phyloP scores from a whole-genome alignment of 305 asterid species.

The Striga hermonthica region DNA sequence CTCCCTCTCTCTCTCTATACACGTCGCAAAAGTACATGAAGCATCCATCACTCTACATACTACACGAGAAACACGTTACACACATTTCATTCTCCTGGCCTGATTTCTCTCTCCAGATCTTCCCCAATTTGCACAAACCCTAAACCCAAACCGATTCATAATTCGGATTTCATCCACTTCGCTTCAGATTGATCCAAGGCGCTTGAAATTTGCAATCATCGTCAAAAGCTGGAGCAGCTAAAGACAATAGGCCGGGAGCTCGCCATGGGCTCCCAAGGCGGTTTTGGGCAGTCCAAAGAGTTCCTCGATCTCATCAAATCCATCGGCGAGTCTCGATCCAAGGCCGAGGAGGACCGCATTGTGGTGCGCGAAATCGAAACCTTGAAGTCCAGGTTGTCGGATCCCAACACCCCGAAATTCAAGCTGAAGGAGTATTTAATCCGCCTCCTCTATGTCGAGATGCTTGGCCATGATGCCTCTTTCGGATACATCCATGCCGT shows the following conservation, averaged over 20 bases:
- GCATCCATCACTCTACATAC: too few relatives aligned
- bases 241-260: slow-evolving; percentile 97
- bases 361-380: slow-evolving; percentile 78
- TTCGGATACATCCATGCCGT: slow-evolving; percentile 97
- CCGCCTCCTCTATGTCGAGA: slow-evolving; percentile 82
- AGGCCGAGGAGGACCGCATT: slow-evolving; percentile 94
- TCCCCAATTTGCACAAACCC: slow-evolving; percentile 29
- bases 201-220: slow-evolving; percentile 8
- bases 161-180: slow-evolving; percentile 28
- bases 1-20: too few relatives aligned
- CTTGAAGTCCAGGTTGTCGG: slow-evolving; percentile 61
- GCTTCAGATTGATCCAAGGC: slow-evolving; percentile 34
- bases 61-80: too few relatives aligned
- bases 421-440: slow-evolving; percentile 89
- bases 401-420: slow-evolving; percentile 82
- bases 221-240: slow-evolving; percentile 84
- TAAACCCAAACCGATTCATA: slow-evolving; percentile 34
- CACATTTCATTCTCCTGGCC: too few relatives aligned
- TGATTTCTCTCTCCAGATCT: slow-evolving; percentile 41
- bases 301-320: slow-evolving; percentile 89
- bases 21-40: too few relatives aligned
- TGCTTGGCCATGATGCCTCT: slow-evolving; percentile 98
- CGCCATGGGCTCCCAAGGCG: slow-evolving; percentile 98
- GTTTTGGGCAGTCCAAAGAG: slow-evolving; percentile 90
- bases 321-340: slow-evolving; percentile 97